Conservation (phyloP, 345 rosid species). For the Litchi chinensis region DNA sequence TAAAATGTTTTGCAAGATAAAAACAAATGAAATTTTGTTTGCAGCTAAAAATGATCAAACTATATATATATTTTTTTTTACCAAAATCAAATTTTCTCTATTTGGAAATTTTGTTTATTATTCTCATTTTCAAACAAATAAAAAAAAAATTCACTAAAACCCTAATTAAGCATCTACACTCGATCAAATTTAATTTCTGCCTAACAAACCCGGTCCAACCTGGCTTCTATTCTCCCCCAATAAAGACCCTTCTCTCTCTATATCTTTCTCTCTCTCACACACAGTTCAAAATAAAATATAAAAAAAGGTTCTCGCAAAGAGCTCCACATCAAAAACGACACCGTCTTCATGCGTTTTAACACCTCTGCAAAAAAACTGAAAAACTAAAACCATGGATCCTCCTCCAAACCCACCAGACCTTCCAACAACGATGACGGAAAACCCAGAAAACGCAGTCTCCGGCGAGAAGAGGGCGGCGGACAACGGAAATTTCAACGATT, state of each 20-base stretch:
- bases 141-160: too few species aligned
- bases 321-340: conserved; percentile 17
- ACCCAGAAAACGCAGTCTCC: not conserved
- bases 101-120: too few species aligned
- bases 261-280: too few species aligned
- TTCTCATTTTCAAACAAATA: too few species aligned
- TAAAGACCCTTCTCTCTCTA: conserved; percentile 20
- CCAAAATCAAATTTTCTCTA: too few species aligned
- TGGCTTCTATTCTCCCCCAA: too few species aligned
- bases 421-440: not conserved
- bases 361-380: not conserved
- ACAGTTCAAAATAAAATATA: too few species aligned
- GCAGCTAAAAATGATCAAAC: too few species aligned
- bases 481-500: conserved; percentile 24
- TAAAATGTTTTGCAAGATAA: too few species aligned
- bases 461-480: conserved; percentile 38
- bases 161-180: too few species aligned
- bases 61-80: too few species aligned
- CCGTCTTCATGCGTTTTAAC: not conserved
- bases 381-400: conserved; percentile 23
- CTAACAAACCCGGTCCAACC: not conserved
- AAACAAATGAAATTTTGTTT: too few species aligned
- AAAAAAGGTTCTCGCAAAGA: conserved; percentile 8
- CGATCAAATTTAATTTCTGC: not conserved
- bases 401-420: not conserved